A percentile compares a stretch with the other conserved stretches of the same genome.
These are phyloP conservation scores for Rhinocladiella mackenziei DNA, from an alignment of 2,329 filamentous ascomycete genomes.

Conservation along the genomic window DNA sequence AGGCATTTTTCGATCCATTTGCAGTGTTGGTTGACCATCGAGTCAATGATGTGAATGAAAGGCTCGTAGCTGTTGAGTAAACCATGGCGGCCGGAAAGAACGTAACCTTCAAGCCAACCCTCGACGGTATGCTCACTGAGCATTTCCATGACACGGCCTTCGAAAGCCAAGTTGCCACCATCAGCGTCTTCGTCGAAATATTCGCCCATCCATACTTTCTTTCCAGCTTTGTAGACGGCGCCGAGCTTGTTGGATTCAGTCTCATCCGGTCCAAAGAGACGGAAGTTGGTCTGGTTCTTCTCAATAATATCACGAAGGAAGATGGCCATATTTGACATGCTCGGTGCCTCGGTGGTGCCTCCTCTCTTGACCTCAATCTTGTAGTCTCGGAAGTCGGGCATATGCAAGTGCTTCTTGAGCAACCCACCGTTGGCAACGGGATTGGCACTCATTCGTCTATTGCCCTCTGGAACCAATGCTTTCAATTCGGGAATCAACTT, in stretches of 20 bases:
- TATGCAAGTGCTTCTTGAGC: constrained; percentile 61
- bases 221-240: constrained; percentile 66
- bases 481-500: constrained; percentile 60
- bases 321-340: constrained; percentile 66
- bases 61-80: constrained; percentile 78
- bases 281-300: constrained; percentile 64
- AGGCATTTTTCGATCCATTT: constrained; percentile 80
- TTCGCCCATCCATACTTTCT: constrained; percentile 77
- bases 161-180: constrained; percentile 66
- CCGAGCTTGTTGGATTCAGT: constrained; percentile 76
- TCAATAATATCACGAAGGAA: constrained; percentile 66
- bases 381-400: constrained; percentile 69
- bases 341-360: constrained; percentile 54
- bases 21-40: constrained; percentile 82
- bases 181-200: constrained; percentile 72
- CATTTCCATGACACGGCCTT: constrained; percentile 76
- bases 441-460: constrained; percentile 71
- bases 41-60: constrained; percentile 78
- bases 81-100: constrained; percentile 70
- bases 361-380: constrained; percentile 59
- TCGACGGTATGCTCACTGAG: constrained; percentile 77
- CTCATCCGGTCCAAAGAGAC: constrained; percentile 74
- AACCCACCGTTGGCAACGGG: constrained; percentile 69
- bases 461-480: constrained; percentile 61
- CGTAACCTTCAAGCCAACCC: constrained; percentile 76